Base-by-base conservation (phyloP, 306 rosid species). In the Geum urbanum region DNA sequence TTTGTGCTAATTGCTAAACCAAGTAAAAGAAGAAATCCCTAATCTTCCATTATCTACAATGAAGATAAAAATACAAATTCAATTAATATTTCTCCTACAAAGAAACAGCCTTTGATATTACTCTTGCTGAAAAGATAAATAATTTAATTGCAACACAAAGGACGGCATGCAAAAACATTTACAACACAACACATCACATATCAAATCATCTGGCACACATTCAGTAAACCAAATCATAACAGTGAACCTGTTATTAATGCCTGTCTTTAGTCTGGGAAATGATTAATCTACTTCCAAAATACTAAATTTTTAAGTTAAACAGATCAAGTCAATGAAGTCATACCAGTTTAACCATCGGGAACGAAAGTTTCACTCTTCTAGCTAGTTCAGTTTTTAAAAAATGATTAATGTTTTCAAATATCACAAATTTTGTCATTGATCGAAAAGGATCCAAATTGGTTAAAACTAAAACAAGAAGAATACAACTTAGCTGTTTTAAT, bases 151-250 rank as follows among this genome's bases (percentile, higher is more conserved):
- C 70, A 61, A 7, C 62, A 18, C 10, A 13, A 53, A 13, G 63
- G 53, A 69, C 73, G 7, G 50, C 63, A 47, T 71, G 71, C 78
- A 37, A 71, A 69, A 48, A 40, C 69, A 55, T 71, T 24, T 24
- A 2, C 27, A 24, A 24, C 78, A 2, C 27, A 24, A 24, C 78
- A 72, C 67, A 81, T 84, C 88, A 88, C 67, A 75, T 82, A 79
- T 88, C 89, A 79, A 76, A 83, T 84, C 82, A 63, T 6, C 88
- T 77, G 86, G 69, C 85, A 78, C 37, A 32, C 37, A 32, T 32
- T 32, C 37, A 32, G 37, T 32, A 32, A 32, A 32, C 78, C 83
- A 81, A 76, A 89, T 89, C 96, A 66, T 61, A 86, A 89, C 90
- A 89, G 87, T 81, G 74, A 72, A 79, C 72, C 68, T 57, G 70